These are phyloP conservation scores for Colletotrichum tabaci DNA, from an alignment of 2,329 filamentous ascomycete genomes.

Conservation along the genomic window DNA sequence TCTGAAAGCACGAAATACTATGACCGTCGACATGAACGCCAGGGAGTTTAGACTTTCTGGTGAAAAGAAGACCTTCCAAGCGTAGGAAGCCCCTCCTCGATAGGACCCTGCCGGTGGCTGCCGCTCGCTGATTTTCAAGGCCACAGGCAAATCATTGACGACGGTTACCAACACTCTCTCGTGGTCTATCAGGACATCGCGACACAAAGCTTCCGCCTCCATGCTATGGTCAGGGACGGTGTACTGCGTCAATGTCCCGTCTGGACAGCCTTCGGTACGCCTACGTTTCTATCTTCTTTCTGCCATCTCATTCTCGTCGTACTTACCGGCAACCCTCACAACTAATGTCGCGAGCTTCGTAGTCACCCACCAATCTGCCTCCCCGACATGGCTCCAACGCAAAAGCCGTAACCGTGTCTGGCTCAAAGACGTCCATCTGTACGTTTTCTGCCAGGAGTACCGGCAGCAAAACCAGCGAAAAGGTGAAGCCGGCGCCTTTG, in stretches of 20 bases:
- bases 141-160: constrained; percentile 69
- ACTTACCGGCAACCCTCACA: constrained; percentile 11
- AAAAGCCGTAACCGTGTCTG: constrained; percentile 63
- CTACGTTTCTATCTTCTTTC: background rate
- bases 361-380: constrained; percentile 69
- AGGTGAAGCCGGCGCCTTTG: constrained; percentile 63
- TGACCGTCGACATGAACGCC: constrained; percentile 60
- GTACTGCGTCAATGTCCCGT: constrained; percentile 69
- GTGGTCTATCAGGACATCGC: constrained; percentile 67
- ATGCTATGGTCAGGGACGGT: constrained; percentile 70
- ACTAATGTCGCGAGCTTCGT: background rate
- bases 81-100: constrained; percentile 59
- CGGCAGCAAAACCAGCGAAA: constrained; percentile 66
- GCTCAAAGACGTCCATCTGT: constrained; percentile 69
- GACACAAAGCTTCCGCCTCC: constrained; percentile 66
- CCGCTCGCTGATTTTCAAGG: background rate
- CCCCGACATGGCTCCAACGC: constrained; percentile 66
- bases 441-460: constrained; percentile 72
- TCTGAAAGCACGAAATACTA: constrained; percentile 66
- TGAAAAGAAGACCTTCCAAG: constrained; percentile 70
- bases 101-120: background rate
- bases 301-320: background rate
- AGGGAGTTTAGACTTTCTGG: constrained; percentile 63
- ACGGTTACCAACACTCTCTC: constrained; percentile 67
- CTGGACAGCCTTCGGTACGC: constrained; percentile 75